phyloP scores from a whole-genome alignment of 805 yeast genomes.

The Yarrowia osloensis region DNA sequence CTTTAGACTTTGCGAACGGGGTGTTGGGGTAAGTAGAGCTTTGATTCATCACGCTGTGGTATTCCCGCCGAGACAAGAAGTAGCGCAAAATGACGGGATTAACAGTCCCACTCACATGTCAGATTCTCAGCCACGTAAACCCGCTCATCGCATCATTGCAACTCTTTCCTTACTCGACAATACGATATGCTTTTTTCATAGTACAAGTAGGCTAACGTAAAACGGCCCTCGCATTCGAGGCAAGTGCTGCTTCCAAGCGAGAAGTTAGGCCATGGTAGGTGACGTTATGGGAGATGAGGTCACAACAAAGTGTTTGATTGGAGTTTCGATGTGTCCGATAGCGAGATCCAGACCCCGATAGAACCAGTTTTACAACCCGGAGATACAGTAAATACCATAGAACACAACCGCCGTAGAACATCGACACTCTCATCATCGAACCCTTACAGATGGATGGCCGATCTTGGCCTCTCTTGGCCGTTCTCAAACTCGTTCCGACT shows the following conservation, averaged over 20 bases:
- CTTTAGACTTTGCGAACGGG: neutral
- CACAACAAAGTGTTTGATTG: neutral
- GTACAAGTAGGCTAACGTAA: neutral
- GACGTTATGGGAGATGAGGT: neutral
- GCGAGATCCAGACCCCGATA: no score
- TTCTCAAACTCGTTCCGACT: neutral
- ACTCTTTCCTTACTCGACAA: neutral
- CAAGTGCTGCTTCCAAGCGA: constrained; percentile 1
- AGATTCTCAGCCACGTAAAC: no score
- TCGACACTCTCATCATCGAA: no score
- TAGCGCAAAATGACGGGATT: no score
- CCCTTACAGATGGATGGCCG: constrained; percentile 8
- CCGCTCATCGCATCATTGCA: neutral
- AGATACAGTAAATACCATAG: no score
- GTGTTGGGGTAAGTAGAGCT: neutral
- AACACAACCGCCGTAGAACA: no score
- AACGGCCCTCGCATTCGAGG: neutral
- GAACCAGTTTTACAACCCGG: no score
- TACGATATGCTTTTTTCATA: neutral
- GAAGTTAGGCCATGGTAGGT: neutral
- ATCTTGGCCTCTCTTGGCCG: neutral
- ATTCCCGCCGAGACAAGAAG: neutral
- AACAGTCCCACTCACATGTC: no score
- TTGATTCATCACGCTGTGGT: neutral
- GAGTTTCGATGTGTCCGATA: neutral